Percentiles rank a stretch among this genome's conserved stretches.
These are phyloP conservation scores for Pseudocercospora macadamiae DNA, from an alignment of 2,329 filamentous ascomycete species.

Conservation along the genomic window DNA sequence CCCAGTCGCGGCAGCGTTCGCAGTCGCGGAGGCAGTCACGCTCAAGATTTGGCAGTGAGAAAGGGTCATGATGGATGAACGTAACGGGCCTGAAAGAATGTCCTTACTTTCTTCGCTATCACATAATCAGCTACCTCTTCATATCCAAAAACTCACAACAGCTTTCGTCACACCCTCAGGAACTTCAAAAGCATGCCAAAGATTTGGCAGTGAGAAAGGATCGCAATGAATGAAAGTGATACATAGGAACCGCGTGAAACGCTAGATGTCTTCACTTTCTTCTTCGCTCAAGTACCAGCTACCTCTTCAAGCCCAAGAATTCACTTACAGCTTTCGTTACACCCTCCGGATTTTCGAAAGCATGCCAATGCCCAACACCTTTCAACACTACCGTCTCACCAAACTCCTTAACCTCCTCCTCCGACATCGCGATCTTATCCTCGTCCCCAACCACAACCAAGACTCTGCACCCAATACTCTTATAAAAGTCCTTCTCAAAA, in stretches of 20 bases:
- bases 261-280: too few relatives aligned
- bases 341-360: conserved; percentile 51
- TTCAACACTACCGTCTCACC: conserved; percentile 41
- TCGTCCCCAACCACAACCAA: conserved; percentile 52
- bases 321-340: conserved; percentile 37
- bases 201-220: too few relatives aligned
- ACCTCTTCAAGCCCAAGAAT: too few relatives aligned
- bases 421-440: conserved; percentile 48
- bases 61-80: conserved; percentile 2
- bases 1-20: neutral
- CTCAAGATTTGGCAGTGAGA: conserved; percentile 11
- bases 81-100: too few relatives aligned
- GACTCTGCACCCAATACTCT: conserved; percentile 5
- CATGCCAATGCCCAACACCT: conserved; percentile 56
- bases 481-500: conserved; percentile 36
- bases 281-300: too few relatives aligned
- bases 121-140: too few relatives aligned
- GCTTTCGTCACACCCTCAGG: too few relatives aligned
- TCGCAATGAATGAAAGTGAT: too few relatives aligned
- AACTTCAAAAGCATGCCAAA: too few relatives aligned
- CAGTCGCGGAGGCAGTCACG: conserved; percentile 4
- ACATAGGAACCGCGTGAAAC: too few relatives aligned
- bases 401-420: conserved; percentile 36
- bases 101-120: neutral
- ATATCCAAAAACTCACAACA: too few relatives aligned